phyloP scores from a whole-genome alignment of 805 yeast species.

The Wickerhamomyces mucosus region DNA sequence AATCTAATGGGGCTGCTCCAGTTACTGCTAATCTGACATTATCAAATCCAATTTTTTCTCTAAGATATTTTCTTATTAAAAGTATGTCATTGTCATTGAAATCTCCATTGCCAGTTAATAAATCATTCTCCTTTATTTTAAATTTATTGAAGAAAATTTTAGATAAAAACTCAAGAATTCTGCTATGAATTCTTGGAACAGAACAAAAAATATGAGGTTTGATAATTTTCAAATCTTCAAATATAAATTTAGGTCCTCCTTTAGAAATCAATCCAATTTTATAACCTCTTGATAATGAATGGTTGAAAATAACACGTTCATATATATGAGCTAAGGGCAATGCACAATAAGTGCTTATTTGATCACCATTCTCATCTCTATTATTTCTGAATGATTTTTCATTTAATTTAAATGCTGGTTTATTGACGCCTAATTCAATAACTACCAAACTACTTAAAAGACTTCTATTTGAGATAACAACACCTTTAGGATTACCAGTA shows the following conservation, averaged over 20 bases:
- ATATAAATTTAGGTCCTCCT: constrained; percentile 27
- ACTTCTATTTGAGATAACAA: constrained; percentile 35
- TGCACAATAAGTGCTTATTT: constrained; percentile 26
- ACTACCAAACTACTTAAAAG: constrained; percentile 31
- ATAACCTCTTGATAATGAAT: constrained; percentile 26
- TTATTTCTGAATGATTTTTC: constrained; percentile 4
- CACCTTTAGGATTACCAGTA: constrained; percentile 58
- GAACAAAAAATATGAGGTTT: constrained; percentile 38
- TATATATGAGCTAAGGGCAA: constrained; percentile 55
- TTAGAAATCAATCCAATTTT: constrained; percentile 37
- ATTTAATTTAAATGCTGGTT: constrained; percentile 4
- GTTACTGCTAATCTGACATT: constrained; percentile 24
- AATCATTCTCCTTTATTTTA: constrained; percentile 23
- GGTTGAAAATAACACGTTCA: constrained; percentile 35
- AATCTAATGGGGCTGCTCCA: constrained; percentile 56
- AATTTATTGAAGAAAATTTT: constrained; percentile 34
- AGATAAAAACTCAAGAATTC: constrained; percentile 40
- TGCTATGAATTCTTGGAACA: constrained; percentile 50
- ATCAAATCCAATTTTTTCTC: constrained; percentile 28
- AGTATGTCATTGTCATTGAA: constrained; percentile 2
- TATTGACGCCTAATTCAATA: constrained; percentile 8
- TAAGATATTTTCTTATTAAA: constrained; percentile 16
- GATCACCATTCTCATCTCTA: constrained; percentile 14
- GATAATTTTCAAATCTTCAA: constrained; percentile 40
- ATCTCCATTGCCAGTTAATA: constrained; percentile 2